A percentile compares a stretch with the other conserved stretches of the same genome.
Conservation (phyloP, 371 early-diverging fungal species). For the Entomophthora muscae region DNA sequence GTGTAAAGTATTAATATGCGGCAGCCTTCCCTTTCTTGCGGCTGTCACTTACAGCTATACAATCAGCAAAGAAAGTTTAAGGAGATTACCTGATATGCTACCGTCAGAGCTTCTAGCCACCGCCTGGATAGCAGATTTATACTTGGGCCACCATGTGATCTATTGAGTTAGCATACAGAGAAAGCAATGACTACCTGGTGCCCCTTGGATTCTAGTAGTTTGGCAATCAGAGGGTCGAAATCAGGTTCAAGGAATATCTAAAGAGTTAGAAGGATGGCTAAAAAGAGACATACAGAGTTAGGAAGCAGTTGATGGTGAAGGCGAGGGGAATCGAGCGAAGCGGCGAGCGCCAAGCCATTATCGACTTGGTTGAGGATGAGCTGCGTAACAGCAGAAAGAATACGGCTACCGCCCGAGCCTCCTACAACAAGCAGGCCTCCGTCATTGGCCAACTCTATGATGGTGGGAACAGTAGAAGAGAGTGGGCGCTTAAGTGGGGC, state of each 20-base stretch:
- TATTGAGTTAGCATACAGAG: not conserved
- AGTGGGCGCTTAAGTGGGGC: slow-evolving; percentile 82
- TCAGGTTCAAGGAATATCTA: not conserved
- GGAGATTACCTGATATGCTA: not conserved
- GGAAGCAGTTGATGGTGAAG: slow-evolving; percentile 93
- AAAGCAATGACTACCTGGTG: not conserved
- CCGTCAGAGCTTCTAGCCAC: not conserved
- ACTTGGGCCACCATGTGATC: not conserved
- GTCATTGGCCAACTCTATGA: slow-evolving; percentile 47
- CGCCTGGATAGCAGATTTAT: not conserved
- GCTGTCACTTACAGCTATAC: no score
- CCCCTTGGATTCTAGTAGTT: not conserved
- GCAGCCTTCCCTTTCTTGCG: no score
- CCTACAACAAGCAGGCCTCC: slow-evolving; percentile 63
- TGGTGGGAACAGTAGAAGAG: slow-evolving; percentile 76
- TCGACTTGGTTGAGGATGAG: slow-evolving; percentile 56
- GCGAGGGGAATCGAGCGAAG: slow-evolving; percentile 65
- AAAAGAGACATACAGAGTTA: slow-evolving; percentile 17
- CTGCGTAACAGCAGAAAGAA: slow-evolving; percentile 67
- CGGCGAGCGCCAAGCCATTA: slow-evolving; percentile 27
- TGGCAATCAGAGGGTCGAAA: not conserved
- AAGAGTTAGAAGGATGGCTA: no score
- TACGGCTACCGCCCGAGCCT: slow-evolving; percentile 87
- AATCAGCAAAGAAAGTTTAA: no score
- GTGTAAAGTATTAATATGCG: no score